Conservation (phyloP, 2,329 filamentous ascomycete species). For the Phialocephala sp. region DNA sequence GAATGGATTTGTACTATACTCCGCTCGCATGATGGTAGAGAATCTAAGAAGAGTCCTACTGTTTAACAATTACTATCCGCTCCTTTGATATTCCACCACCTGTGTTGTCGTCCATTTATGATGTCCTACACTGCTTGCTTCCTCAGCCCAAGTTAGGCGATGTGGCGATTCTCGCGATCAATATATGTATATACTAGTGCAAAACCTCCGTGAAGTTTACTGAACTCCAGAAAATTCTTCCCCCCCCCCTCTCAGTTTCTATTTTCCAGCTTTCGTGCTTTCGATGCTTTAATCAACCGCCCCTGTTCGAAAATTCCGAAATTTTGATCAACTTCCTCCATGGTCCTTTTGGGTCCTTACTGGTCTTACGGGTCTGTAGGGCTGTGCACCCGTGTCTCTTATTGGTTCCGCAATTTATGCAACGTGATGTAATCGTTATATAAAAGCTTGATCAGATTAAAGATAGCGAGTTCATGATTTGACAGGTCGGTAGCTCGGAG, state of each 20-base stretch:
- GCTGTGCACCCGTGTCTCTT: neutral
- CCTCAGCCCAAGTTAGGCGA: neutral
- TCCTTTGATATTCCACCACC: neutral
- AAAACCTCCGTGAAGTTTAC: too few relatives aligned
- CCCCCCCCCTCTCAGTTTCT: too few relatives aligned
- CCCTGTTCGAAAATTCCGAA: too few relatives aligned
- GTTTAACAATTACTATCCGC: neutral
- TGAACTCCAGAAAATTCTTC: too few relatives aligned
- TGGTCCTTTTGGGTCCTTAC: neutral
- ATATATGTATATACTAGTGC: too few relatives aligned
- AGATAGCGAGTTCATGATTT: neutral
- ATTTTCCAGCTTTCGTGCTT: too few relatives aligned
- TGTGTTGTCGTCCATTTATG: neutral
- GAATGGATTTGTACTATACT: slow-evolving; percentile 30
- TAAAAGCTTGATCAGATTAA: neutral
- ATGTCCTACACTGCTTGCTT: neutral
- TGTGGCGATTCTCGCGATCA: too few relatives aligned
- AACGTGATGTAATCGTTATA: neutral
- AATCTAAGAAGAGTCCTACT: neutral
- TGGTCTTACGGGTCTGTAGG: neutral
- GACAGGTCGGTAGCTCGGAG: neutral
- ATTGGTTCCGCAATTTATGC: neutral
- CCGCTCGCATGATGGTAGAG: slow-evolving; percentile 27
- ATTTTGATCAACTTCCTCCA: neutral
- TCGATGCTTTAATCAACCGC: too few relatives aligned